Base-by-base conservation (phyloP, 441 rosid genomes). In the Theobroma grandiflorum region DNA sequence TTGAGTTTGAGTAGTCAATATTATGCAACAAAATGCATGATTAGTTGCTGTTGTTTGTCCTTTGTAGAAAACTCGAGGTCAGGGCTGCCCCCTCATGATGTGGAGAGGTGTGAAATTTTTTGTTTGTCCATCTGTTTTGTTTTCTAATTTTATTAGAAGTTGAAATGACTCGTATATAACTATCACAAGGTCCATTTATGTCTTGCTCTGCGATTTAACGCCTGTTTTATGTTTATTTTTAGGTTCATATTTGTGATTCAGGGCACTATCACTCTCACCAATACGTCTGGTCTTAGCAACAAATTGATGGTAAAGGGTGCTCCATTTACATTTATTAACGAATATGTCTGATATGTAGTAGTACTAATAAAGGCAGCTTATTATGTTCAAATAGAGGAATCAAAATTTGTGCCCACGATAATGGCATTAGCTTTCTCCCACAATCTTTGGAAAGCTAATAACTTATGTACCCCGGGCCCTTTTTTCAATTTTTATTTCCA, bases 241-340 rank as follows among this genome's bases (percentile, higher is more conserved):
- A 91, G 99, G 89, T 87, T 96, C 79, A 73, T 95, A 79, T 96
- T 95, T 18, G 90, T 95, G 82, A 88, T 93, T 74, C 91, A 91
- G 74, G 99, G 98, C 42, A 77, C 87, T 62, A 92, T 85, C 42
- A 84, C 85, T 64, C 90, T 94, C 45, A 75, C 81, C 66, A 82
- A 88, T 84, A 79, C 86, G 76, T 86, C 90, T 63, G 85, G 91
- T 76, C 58, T 78, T 33, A 83, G 75, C 80, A 88, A 72, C 80
- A 70, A 77, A 63, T 79, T 96, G 86, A 84, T n/a, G 87, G 99
- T 92, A 88, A 69, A 80, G 88, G 59, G 22, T 79, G n/a, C 68
- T 75, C 43, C 59, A 42, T 71, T 65, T 65, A 38, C 33, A 59
- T 81, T 81, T 33, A 50, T 47, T 33, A 37, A 37, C 69, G 6